These are phyloP conservation scores for Hyphopichia wangnamkhiaoensis DNA, from an alignment of 1,139 yeast genomes.

Conservation along the genomic window DNA sequence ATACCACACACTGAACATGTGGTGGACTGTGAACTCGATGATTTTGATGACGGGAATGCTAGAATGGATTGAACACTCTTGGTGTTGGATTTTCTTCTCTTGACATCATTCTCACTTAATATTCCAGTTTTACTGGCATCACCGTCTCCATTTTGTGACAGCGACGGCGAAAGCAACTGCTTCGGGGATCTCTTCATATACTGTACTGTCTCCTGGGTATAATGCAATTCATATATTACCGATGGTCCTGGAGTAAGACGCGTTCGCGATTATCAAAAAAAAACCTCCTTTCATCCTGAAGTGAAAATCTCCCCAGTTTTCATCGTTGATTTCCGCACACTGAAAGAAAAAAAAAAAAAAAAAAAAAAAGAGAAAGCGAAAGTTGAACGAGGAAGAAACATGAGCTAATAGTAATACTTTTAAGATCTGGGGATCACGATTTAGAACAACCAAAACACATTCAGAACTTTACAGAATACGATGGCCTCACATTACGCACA, in stretches of 20 bases:
- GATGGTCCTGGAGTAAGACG: neutral
- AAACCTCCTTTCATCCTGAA: too few relatives aligned
- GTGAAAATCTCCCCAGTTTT: slow-evolving; percentile 1
- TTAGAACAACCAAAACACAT: too few relatives aligned
- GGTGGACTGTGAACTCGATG: slow-evolving; percentile 13
- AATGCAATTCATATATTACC: too few relatives aligned
- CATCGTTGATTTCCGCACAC: neutral
- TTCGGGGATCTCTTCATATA: slow-evolving; percentile 5
- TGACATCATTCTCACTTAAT: neutral
- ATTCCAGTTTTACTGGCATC: too few relatives aligned
- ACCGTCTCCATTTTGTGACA: slow-evolving; percentile 3
- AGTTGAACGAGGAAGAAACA: neutral
- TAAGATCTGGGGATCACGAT: too few relatives aligned
- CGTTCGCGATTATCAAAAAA: neutral
- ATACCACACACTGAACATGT: slow-evolving; percentile 61
- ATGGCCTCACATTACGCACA: slow-evolving; percentile 43
- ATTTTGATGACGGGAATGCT: slow-evolving; percentile 10
- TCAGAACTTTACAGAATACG: neutral
- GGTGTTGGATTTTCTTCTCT: too few relatives aligned
- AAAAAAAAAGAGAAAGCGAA: too few relatives aligned
- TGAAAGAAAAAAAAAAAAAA: neutral
- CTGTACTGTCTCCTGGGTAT: neutral
- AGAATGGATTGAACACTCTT: slow-evolving; percentile 17
- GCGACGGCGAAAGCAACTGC: slow-evolving; percentile 4
- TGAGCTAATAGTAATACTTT: neutral